Percentiles rank a stretch among this genome's conserved stretches.
Conservation (phyloP, 73 alveolate species). For the Symbiodinium natans region DNA sequence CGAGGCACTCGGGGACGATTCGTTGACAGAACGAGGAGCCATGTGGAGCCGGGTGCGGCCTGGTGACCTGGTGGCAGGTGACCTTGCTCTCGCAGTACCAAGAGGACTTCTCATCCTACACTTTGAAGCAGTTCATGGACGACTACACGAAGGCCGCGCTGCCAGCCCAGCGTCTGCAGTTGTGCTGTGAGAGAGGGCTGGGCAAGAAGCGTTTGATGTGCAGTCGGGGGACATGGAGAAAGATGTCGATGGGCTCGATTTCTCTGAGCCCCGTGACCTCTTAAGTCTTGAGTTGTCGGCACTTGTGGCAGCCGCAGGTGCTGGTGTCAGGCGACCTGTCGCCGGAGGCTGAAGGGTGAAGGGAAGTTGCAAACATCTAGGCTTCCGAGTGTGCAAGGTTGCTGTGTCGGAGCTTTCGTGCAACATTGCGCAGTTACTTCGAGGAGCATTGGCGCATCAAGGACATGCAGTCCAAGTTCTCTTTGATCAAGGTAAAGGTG, state of each 20-base stretch:
- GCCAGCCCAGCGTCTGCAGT: neutral
- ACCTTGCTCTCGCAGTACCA: slow-evolving; percentile 84
- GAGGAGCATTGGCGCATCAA: slow-evolving; percentile 85
- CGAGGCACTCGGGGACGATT: no score
- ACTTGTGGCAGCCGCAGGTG: neutral
- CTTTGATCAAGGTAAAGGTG: slow-evolving; percentile 52
- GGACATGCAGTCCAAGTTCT: slow-evolving; percentile 56
- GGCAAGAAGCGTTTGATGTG: neutral
- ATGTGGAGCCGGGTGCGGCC: no score
- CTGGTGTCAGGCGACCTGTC: neutral
- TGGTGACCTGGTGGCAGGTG: slow-evolving; percentile 15
- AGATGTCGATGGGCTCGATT: no score
- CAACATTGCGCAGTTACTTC: no score
- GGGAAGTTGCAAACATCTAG: neutral
- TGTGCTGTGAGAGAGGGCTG: neutral
- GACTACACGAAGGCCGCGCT: slow-evolving; percentile 55
- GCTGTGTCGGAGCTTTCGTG: no score
- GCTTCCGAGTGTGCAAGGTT: no score
- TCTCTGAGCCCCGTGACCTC: no score
- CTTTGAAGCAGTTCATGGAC: slow-evolving; percentile 78
- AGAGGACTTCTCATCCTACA: slow-evolving; percentile 68
- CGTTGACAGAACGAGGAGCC: no score
- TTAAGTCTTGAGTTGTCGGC: neutral
- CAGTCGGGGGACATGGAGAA: neutral
- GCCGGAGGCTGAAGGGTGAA: neutral